Base-by-base conservation (phyloP, 2,329 filamentous ascomycete genomes). In the Anthostomella pinea region DNA sequence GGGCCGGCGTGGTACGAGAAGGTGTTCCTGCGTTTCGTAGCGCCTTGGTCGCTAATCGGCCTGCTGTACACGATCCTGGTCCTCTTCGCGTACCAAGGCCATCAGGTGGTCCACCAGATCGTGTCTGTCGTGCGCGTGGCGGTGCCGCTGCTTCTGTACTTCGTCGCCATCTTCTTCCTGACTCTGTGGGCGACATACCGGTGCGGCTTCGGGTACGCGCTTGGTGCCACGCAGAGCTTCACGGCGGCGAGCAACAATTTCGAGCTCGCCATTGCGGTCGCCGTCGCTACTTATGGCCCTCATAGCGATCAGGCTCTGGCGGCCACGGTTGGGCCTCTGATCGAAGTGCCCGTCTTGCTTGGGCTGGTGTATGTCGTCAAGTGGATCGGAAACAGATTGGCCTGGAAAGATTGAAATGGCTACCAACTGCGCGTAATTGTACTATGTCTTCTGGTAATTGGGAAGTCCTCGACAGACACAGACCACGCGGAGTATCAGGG, bases 211-310 rank as follows among this genome's bases (percentile, higher is more conserved):
- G 79, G 78, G 0, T 94, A 94, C 57, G 72, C 73, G 22, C 59
- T 89, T 1, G 74, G 76, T 1, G 73, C 75, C 8, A 91, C 87
- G 2, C 87, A 94, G 63, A 89, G 85, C 56, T 93, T 95, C 53
- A 94, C 87, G 0, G 90, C 87, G 0, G 85, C 87, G 1, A 95
- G 88, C 59, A 95, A 95, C 57, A 95, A 95, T 58, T 95, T 95
- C 54, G 89, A 95, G 66, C 67, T 95, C 16, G 87, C 89, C 0
- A 95, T 95, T 63, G 88, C 88, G 0, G 88, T 95, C 0, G 86
- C 86, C 0, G 81, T 95, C 3, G 84, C 88, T 0, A 83, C 83
- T 0, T 95, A 85, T 63, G 89, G 88, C 0, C 73, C 83, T 0
- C 67, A 84, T 25, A 91, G 85, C 52, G 80, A 89, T 32, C 81